Conservation (phyloP, 164 flowering plant genomes). For the Chimonanthus praecox region DNA sequence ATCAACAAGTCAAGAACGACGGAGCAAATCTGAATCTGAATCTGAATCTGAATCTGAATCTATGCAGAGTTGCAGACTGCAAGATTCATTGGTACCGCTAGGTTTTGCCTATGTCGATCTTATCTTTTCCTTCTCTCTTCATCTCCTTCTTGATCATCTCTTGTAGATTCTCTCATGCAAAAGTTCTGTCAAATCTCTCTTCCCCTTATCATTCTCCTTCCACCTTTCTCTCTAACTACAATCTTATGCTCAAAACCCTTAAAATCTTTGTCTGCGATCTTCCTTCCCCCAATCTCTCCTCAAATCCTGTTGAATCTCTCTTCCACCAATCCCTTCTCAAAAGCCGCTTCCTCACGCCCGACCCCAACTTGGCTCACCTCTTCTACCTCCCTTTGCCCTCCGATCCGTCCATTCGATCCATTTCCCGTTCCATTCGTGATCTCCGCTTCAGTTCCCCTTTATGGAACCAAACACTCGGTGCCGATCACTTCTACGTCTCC, state of each 20-base stretch:
- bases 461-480: conserved; percentile 86
- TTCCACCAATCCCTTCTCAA: conserved; percentile 51
- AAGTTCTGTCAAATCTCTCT: conserved; percentile 8
- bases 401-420: conserved; percentile 31
- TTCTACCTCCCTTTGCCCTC: conserved; percentile 54
- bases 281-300: conserved; percentile 1
- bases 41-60: too few relatives aligned
- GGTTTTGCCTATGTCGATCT: neutral
- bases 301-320: conserved; percentile 29
- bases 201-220: conserved; percentile 50
- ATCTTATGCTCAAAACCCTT: conserved; percentile 51
- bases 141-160: conserved; percentile 7
- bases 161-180: conserved; percentile 9
- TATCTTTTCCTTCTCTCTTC: conserved; percentile 1
- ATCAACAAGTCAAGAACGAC: too few relatives aligned
- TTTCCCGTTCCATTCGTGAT: conserved; percentile 33
- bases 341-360: conserved; percentile 44
- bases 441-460: conserved; percentile 40
- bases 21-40: too few relatives aligned
- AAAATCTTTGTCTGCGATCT: conserved; percentile 53
- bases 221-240: conserved; percentile 40
- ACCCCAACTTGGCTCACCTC: conserved; percentile 62
- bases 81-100: neutral
- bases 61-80: neutral
- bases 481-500: conserved; percentile 68